Conservation (phyloP, 2,329 filamentous ascomycete species). For the Ceratocystis harringtonii region DNA sequence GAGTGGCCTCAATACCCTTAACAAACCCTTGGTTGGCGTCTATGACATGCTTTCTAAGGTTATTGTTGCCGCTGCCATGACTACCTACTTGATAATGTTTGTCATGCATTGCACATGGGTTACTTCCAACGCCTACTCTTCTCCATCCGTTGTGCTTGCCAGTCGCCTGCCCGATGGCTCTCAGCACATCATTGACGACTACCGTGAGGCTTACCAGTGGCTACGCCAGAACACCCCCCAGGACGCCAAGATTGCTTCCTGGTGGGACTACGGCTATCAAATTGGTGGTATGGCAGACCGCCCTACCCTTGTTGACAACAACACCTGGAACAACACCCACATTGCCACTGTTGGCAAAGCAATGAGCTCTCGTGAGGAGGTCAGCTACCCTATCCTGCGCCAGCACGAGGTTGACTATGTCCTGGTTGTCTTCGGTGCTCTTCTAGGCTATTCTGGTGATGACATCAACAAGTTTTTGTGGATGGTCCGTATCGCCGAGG, state of each 20-base stretch:
- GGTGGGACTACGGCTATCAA: conserved; percentile 99
- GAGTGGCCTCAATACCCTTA: conserved; percentile 50
- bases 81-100: conserved; percentile 76
- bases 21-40: conserved; percentile 64
- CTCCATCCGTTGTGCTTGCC: conserved; percentile 88
- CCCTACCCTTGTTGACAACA: conserved; percentile 95
- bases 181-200: conserved; percentile 98
- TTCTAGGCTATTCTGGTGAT: conserved; percentile 92
- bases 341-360: conserved; percentile 98
- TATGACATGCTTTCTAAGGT: conserved; percentile 68
- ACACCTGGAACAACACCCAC: conserved; percentile 99
- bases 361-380: conserved; percentile 93
- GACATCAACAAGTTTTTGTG: conserved; percentile 99
- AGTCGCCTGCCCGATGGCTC: conserved; percentile 85
- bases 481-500: conserved; percentile 99
- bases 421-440: conserved; percentile 88
- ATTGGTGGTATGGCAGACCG: conserved; percentile 98
- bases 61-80: conserved; percentile 56
- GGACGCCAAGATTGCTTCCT: conserved; percentile 97
- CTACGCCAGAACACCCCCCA: conserved; percentile 90
- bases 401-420: conserved; percentile 99
- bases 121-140: conserved; percentile 96
- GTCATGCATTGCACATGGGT: conserved; percentile 99
- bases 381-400: conserved; percentile 96
- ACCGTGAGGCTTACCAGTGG: conserved; percentile 99